A percentile compares a stretch with the other conserved stretches of the same genome.
Evolutionary conservation across 2,329 filamentous ascomycete genomes (phyloP).

Genomic region (Trichophyton benhamiae): DNA sequence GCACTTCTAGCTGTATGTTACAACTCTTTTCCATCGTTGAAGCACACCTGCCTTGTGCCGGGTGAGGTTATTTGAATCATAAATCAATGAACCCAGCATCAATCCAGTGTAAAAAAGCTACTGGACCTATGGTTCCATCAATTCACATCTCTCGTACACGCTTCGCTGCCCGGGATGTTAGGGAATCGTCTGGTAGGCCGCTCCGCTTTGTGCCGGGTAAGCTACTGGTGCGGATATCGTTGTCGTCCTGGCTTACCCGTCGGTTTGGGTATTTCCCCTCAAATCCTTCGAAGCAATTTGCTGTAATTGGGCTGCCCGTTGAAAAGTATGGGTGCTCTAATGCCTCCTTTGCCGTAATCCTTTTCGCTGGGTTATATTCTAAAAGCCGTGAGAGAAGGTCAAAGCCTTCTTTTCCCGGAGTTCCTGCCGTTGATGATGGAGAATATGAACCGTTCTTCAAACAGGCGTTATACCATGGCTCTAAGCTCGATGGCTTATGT

Average conservation of each 20-base stretch:
- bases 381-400: constrained; percentile 69
- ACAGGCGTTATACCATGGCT: constrained; percentile 68
- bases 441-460: constrained; percentile 46
- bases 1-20: no score
- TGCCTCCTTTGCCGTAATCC: constrained; percentile 76
- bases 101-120: no score
- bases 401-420: constrained; percentile 64
- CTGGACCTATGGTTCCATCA: neutral
- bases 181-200: constrained; percentile 66
- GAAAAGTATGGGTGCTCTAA: constrained; percentile 85
- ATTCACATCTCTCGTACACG: constrained; percentile 38
- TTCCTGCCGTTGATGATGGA: constrained; percentile 38
- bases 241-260: constrained; percentile 85
- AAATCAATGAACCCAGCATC: no score
- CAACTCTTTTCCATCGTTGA: no score
- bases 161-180: constrained; percentile 47
- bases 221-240: constrained; percentile 84
- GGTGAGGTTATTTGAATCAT: no score
- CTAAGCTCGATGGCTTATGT: constrained; percentile 47
- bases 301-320: constrained; percentile 53
- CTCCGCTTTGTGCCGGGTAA: constrained; percentile 83
- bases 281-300: constrained; percentile 83
- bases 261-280: constrained; percentile 82
- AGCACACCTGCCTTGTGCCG: no score
- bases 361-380: constrained; percentile 83